phyloP scores from a whole-genome alignment of 2,329 filamentous ascomycete species.

The Neopestalotiopsis clavispora region DNA sequence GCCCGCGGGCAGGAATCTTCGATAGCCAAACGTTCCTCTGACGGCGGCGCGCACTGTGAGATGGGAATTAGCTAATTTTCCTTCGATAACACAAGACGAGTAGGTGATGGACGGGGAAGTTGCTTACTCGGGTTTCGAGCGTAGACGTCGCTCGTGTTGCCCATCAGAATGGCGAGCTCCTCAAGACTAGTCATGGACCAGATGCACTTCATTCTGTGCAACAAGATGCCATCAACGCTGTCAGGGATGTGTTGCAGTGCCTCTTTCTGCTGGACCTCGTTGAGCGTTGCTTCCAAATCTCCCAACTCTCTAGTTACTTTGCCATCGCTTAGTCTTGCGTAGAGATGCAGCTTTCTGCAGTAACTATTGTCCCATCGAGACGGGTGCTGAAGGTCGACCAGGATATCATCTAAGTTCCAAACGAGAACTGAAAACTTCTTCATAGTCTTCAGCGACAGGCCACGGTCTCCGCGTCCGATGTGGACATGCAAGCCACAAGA shows the following conservation, averaged over 20 bases:
- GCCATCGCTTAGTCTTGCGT: no score
- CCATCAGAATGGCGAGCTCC: conserved; percentile 25
- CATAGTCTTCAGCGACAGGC: conserved; percentile 30
- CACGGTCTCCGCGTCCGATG: conserved; percentile 30
- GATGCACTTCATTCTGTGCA: conserved; percentile 17
- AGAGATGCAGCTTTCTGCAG: conserved; percentile 18
- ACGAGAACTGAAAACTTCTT: conserved; percentile 30
- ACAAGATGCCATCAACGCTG: background rate
- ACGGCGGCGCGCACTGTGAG: background rate
- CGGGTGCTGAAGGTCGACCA: conserved; percentile 32
- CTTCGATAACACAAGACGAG: no score
- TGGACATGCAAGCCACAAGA: conserved; percentile 30
- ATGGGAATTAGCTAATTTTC: no score
- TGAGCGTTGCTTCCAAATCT: no score
- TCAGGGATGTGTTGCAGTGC: background rate
- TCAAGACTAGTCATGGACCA: conserved; percentile 23
- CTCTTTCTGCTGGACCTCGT: no score
- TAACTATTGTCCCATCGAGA: conserved; percentile 20
- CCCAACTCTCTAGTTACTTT: no score
- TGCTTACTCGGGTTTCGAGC: background rate
- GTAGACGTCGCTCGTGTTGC: background rate
- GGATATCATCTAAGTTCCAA: conserved; percentile 25
- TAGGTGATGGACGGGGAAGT: no score
- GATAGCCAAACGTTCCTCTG: conserved; percentile 26
- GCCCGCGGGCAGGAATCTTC: conserved; percentile 24